Conservation (phyloP, 129 eudicot genomes). For the Glebionis coronaria region DNA sequence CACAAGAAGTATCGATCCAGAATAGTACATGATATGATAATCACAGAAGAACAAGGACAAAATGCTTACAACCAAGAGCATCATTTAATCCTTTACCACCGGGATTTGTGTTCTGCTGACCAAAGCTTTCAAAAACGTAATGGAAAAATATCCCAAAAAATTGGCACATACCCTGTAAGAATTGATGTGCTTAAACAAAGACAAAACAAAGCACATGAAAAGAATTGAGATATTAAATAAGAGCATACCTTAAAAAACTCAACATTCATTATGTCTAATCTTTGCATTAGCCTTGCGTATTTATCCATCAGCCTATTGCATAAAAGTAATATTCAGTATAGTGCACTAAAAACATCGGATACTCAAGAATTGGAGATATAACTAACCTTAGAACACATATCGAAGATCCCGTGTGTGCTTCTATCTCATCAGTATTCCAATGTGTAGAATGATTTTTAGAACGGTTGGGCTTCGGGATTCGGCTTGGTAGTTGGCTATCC, state of each 20-base stretch:
- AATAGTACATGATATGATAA: background rate
- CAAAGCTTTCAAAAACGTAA: constrained; percentile 73
- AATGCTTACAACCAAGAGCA: constrained; percentile 63
- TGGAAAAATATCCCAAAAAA: constrained; percentile 77
- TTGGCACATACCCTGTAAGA: constrained; percentile 80
- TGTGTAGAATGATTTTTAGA: constrained; percentile 51
- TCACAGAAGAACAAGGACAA: too few relatives aligned
- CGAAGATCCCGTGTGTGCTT: constrained; percentile 88
- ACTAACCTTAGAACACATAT: constrained; percentile 77
- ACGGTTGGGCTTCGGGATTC: constrained; percentile 52
- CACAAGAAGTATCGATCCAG: constrained; percentile 21
- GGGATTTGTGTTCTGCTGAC: constrained; percentile 50
- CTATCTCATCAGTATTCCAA: constrained; percentile 51
- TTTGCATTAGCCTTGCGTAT: constrained; percentile 94
- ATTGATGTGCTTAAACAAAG: constrained; percentile 11
- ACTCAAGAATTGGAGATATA: constrained; percentile 8
- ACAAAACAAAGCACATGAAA: constrained; percentile 7
- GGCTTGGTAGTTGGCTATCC: constrained; percentile 97
- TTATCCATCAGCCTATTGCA: constrained; percentile 83
- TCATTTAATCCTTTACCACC: constrained; percentile 62
- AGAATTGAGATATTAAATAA: constrained; percentile 1
- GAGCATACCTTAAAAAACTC: constrained; percentile 77
- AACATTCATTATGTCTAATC: constrained; percentile 68
- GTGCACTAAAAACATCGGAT: constrained; percentile 20
- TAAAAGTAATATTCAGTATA: constrained; percentile 28